Percentiles rank a stretch among this genome's conserved stretches.
phyloP scores from a whole-genome alignment of 1,139 yeast species.

The Taiozyma sp. region DNA sequence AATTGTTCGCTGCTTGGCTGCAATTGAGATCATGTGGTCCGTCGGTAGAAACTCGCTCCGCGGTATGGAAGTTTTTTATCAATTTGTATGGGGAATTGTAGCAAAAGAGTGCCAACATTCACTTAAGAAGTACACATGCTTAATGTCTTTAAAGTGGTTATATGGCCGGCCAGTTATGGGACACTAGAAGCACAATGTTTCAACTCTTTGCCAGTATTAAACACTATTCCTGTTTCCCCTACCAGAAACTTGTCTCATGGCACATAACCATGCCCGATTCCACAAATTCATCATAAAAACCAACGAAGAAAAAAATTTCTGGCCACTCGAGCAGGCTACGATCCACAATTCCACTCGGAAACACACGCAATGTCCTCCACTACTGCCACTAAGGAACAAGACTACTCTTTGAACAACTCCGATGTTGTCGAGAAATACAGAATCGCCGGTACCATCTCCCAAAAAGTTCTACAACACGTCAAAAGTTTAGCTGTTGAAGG shows the following conservation, averaged over 20 bases:
- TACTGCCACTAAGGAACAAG: slow-evolving; percentile 28
- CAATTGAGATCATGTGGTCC: too few species aligned
- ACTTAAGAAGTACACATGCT: too few species aligned
- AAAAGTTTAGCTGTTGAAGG: slow-evolving; percentile 56
- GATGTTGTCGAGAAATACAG: slow-evolving; percentile 73
- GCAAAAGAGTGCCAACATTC: too few species aligned
- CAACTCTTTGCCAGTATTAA: too few species aligned
- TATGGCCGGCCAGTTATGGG: too few species aligned
- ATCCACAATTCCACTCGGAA: neutral
- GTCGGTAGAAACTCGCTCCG: too few species aligned
- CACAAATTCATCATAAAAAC: neutral
- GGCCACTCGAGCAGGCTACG: neutral
- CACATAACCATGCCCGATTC: neutral
- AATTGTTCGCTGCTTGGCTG: too few species aligned
- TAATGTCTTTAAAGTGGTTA: too few species aligned
- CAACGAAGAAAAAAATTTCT: neutral
- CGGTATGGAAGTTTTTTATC: too few species aligned
- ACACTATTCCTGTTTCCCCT: too few species aligned
- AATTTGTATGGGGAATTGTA: too few species aligned
- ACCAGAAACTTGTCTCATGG: neutral
- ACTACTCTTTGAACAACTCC: slow-evolving; percentile 61
- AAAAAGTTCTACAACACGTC: slow-evolving; percentile 53
- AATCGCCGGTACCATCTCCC: slow-evolving; percentile 68
- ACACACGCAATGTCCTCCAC: slow-evolving; percentile 9
- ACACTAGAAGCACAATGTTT: too few species aligned